phyloP scores from a whole-genome alignment of 2,329 filamentous ascomycete genomes.

The Tolypocladium nubicola region DNA sequence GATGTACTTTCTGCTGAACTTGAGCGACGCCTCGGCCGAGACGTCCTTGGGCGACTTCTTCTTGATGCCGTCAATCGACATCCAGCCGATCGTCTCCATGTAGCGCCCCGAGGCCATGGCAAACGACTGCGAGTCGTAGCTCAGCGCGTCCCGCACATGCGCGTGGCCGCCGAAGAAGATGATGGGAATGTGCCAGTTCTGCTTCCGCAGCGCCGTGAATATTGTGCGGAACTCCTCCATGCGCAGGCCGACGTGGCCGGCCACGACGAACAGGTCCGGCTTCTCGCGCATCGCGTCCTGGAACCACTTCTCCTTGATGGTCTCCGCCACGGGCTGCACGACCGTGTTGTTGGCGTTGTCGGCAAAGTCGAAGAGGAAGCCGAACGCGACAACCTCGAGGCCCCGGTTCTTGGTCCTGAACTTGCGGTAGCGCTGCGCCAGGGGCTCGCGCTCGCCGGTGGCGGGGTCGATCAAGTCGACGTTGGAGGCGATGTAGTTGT shows the following conservation, averaged over 20 bases:
- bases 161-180: conserved; percentile 87
- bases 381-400: conserved; percentile 76
- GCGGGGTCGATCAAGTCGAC: conserved; percentile 73
- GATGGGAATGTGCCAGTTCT: conserved; percentile 74
- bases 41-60: conserved; percentile 13
- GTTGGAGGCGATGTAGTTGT: conserved; percentile 81
- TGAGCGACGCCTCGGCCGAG: conserved; percentile 28
- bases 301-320: conserved; percentile 82
- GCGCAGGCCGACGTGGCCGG: conserved; percentile 74
- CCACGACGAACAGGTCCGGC: conserved; percentile 76
- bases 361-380: conserved; percentile 90
- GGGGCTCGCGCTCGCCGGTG: conserved; percentile 59
- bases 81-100: conserved; percentile 90
- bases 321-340: conserved; percentile 69
- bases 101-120: conserved; percentile 83
- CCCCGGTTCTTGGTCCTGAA: conserved; percentile 88
- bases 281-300: conserved; percentile 74
- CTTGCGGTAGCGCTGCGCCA: conserved; percentile 75
- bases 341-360: conserved; percentile 85
- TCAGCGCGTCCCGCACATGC: conserved; percentile 76
- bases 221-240: conserved; percentile 71
- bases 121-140: conserved; percentile 67
- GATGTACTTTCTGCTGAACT: conserved; percentile 74
- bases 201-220: conserved; percentile 65
- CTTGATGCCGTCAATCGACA: conserved; percentile 64